Conservation (phyloP, 2,329 filamentous ascomycete species). For the Colletotrichum liaoningense region DNA sequence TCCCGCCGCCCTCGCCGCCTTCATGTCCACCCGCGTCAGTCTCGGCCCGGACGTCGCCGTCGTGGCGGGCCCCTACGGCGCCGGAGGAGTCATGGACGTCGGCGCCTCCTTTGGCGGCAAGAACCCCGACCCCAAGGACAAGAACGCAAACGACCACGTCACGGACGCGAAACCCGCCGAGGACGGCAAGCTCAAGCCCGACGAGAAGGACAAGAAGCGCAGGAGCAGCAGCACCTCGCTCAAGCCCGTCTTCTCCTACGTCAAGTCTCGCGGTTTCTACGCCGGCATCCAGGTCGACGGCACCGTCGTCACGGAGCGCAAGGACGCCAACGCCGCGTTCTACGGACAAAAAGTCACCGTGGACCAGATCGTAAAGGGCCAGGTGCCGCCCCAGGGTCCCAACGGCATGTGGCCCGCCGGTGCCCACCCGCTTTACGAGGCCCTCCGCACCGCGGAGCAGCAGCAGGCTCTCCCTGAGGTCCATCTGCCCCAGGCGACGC, state of each 20-base stretch:
- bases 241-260: slow-evolving; percentile 71
- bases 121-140: slow-evolving; percentile 35
- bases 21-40: slow-evolving; percentile 79
- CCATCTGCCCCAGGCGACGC: slow-evolving; percentile 31
- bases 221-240: slow-evolving; percentile 38
- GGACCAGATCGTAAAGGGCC: slow-evolving; percentile 59
- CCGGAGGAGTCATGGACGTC: slow-evolving; percentile 79
- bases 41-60: slow-evolving; percentile 84
- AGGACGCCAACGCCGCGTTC: slow-evolving; percentile 89
- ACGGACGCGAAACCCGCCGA: slow-evolving; percentile 35
- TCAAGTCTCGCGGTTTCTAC: slow-evolving; percentile 91
- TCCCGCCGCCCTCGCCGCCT: slow-evolving; percentile 78
- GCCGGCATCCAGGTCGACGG: slow-evolving; percentile 89
- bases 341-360: slow-evolving; percentile 73
- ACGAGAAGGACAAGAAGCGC: slow-evolving; percentile 26
- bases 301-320: slow-evolving; percentile 85
- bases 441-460: slow-evolving; percentile 47
- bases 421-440: slow-evolving; percentile 44
- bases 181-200: slow-evolving; percentile 57
- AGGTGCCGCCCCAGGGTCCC: slow-evolving; percentile 46
- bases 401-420: slow-evolving; percentile 47
- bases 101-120: slow-evolving; percentile 41
- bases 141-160: slow-evolving; percentile 13
- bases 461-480: slow-evolving; percentile 35
- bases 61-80: slow-evolving; percentile 75